Evolutionary conservation across 2,329 filamentous ascomycete species (phyloP).

Genomic region (Calonectria naviculata): DNA sequence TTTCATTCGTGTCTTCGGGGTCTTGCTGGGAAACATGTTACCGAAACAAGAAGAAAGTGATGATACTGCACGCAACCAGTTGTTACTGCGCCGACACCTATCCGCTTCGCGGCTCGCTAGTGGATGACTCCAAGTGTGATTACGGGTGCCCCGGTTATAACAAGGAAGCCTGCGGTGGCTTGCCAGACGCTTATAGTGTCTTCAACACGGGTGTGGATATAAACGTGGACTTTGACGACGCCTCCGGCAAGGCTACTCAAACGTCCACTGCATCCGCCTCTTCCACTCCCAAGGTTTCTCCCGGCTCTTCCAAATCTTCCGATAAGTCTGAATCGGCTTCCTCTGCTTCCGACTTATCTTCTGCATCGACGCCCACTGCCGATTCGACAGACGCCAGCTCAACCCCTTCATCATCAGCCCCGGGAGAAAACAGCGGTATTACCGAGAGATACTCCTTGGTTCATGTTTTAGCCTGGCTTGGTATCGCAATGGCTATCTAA

Average conservation of each 20-base stretch:
- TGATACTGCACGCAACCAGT: neutral
- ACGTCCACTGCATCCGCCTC: neutral
- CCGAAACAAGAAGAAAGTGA: neutral
- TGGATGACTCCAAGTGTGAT: conserved; percentile 30
- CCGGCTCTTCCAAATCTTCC: neutral
- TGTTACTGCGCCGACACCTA: conserved; percentile 31
- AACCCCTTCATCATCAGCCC: neutral
- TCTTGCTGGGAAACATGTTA: neutral
- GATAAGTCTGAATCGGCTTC: neutral
- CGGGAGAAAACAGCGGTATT: neutral
- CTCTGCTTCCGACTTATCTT: neutral
- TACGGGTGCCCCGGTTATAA: conserved; percentile 21
- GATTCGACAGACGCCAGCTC: neutral
- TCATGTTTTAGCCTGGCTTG: neutral
- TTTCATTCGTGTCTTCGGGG: neutral
- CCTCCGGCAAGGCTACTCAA: neutral
- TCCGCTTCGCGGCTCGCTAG: conserved; percentile 2
- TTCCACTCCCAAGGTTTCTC: neutral
- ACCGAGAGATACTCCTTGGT: neutral
- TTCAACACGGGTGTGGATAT: conserved; percentile 19
- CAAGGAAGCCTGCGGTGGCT: conserved; percentile 24
- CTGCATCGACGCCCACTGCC: neutral
- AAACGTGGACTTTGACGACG: neutral
- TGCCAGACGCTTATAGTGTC: conserved; percentile 17
- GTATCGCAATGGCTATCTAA: neutral